Evolutionary conservation across 768 basidiomycete genomes (phyloP), one percentile per base, ranked within the genome.

Genomic region (Xerocomus spinulosus): DNA sequence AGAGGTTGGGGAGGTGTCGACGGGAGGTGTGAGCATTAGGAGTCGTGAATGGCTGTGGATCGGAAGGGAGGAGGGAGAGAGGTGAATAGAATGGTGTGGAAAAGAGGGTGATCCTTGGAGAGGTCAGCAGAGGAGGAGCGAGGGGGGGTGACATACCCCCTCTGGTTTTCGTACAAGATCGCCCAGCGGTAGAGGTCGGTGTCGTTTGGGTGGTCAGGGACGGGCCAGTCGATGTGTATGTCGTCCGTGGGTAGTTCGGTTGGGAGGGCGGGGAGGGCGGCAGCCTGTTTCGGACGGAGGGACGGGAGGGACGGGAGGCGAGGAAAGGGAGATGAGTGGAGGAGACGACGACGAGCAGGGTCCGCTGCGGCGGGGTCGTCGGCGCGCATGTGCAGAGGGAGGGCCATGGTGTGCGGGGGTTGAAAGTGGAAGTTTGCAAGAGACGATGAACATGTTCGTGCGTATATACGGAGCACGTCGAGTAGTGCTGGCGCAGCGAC

Each of bases 131-230:
- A 36, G 44, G 35, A 43, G 36, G 48, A 24, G 21, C 33, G 30
- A 32, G 30, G 15, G 1, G 40, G 2, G 12, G 34, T 9, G 49
- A 71, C 73, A 26, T 52, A 86, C 88, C 88, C 88, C 60, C 88
- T 72, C 67, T 92, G 88, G 59, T 91, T 89, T 68, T 92, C 88
- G 51, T 87, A 88, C 9, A 91, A 58, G 9, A 85, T 63, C 7
- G 85, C 88, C 88, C 88, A 92, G 63, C 77, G 75, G 61, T 85
- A 91, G 12, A 74, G 65, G 58, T 85, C 81, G 46, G 66, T 62
- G 52, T 71, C 66, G 17, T 70, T 58, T 42, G 61, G 54, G 25
- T 63, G 52, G 23, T 56, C 49, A 12, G 62, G 32, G 58, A 59
- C 46, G 46, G 46, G 23, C 46, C 21, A 9, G 45, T 71, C 64